phyloP scores from a whole-genome alignment of 139 green algal genomes.

The Closterium sp. region DNA sequence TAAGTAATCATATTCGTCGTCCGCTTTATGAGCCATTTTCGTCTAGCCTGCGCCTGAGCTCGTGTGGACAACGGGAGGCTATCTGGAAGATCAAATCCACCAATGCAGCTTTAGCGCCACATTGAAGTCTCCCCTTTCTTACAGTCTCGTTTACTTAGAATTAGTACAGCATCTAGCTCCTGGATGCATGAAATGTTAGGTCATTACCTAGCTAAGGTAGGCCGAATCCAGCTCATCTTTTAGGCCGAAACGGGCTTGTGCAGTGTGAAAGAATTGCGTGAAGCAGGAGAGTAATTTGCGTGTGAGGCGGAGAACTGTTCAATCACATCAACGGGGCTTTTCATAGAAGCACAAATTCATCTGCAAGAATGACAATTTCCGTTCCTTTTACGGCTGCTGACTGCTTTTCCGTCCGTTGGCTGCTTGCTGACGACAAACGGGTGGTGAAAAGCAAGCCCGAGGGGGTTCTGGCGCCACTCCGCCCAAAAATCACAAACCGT shows the following conservation, averaged over 20 bases:
- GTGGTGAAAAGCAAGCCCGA: not conserved
- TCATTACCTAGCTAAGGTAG: not conserved
- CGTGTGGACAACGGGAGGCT: not conserved
- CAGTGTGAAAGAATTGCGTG: not conserved
- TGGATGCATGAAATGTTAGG: not conserved
- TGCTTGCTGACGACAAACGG: not conserved
- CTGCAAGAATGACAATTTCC: too few relatives aligned
- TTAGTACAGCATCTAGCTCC: not conserved
- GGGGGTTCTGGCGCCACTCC: not conserved
- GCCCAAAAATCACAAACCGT: not conserved
- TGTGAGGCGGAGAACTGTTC: not conserved
- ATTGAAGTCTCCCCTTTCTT: not conserved
- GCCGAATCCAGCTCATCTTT: not conserved
- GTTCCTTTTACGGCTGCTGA: too few relatives aligned
- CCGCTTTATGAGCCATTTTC: conserved; percentile 44
- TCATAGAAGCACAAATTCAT: not conserved
- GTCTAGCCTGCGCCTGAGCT: not conserved
- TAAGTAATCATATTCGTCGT: conserved; percentile 89
- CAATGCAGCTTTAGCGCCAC: not conserved
- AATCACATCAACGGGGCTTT: not conserved
- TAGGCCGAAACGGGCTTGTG: not conserved
- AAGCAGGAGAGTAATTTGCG: not conserved
- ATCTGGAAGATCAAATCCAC: not conserved
- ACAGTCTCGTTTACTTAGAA: not conserved
- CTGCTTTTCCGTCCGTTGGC: not conserved